These are phyloP conservation scores for Aureoboletus auriporus DNA, from an alignment of 768 basidiomycete species.

Conservation along the genomic window DNA sequence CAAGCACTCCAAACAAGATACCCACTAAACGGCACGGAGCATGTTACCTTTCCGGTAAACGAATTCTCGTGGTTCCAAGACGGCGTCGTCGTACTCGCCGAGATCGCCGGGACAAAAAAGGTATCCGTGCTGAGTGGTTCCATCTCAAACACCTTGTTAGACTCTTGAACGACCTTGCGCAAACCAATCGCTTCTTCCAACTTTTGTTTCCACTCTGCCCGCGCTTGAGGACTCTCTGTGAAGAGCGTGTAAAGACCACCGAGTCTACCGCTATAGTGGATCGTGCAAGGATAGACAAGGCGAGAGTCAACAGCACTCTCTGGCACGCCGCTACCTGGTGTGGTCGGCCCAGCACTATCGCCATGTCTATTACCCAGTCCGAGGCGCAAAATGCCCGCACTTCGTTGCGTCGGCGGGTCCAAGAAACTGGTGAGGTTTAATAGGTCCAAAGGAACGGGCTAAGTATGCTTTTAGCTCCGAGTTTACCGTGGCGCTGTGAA, in stretches of 20 bases:
- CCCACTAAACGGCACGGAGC: constrained; percentile 88
- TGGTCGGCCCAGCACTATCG: constrained; percentile 22
- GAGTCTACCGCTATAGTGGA: constrained; percentile 84
- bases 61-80: constrained; percentile 67
- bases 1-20: background rate
- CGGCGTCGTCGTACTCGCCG: constrained; percentile 41
- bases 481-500: background rate
- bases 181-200: constrained; percentile 84
- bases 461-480: constrained; percentile 1
- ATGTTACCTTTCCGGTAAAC: constrained; percentile 84
- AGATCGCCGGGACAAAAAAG: constrained; percentile 72
- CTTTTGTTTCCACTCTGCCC: constrained; percentile 86
- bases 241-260: constrained; percentile 87
- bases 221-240: constrained; percentile 72
- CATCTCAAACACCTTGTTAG: constrained; percentile 92
- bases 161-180: constrained; percentile 84
- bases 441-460: constrained; percentile 94
- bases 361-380: constrained; percentile 40
- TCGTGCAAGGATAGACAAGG: constrained; percentile 80
- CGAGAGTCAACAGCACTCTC: constrained; percentile 59
- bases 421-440: constrained; percentile 81
- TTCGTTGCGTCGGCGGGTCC: constrained; percentile 73
- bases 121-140: constrained; percentile 87
- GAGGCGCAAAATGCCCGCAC: constrained; percentile 66
- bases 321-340: constrained; percentile 29